These are phyloP conservation scores for Leonotis leonurus DNA, from an alignment of 257 asterid genomes.

Conservation along the genomic window DNA sequence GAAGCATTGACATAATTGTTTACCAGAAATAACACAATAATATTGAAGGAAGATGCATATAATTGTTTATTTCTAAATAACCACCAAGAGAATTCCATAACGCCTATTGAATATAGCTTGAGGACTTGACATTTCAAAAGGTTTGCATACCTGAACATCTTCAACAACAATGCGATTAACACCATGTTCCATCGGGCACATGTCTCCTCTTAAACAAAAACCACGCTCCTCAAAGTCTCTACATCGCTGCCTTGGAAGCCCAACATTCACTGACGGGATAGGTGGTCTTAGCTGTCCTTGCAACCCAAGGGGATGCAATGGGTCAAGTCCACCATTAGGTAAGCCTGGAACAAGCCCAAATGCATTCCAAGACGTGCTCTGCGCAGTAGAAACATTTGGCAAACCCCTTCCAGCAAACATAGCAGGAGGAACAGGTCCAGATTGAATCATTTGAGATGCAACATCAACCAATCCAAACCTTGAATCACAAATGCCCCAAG, in stretches of 20 bases:
- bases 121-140: background rate
- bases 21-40: no score
- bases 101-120: background rate
- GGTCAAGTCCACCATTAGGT: slow-evolving; percentile 70
- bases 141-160: slow-evolving; percentile 84
- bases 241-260: slow-evolving; percentile 75
- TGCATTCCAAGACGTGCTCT: slow-evolving; percentile 56
- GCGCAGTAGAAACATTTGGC: slow-evolving; percentile 50
- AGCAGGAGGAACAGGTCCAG: slow-evolving; percentile 52
- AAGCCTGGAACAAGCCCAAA: slow-evolving; percentile 80
- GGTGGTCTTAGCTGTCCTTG: slow-evolving; percentile 67
- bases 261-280: slow-evolving; percentile 54
- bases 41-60: no score
- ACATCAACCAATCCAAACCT: slow-evolving; percentile 70
- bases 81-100: background rate
- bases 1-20: no score
- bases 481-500: slow-evolving; percentile 67
- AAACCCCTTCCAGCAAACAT: slow-evolving; percentile 75
- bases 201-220: slow-evolving; percentile 96
- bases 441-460: slow-evolving; percentile 60
- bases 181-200: slow-evolving; percentile 99
- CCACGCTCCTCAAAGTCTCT: slow-evolving; percentile 99
- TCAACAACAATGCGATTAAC: slow-evolving; percentile 93
- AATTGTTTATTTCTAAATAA: background rate
- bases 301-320: slow-evolving; percentile 65